Conservation (phyloP, 2,329 filamentous ascomycete genomes). For the Nigrograna mackinnonii region DNA sequence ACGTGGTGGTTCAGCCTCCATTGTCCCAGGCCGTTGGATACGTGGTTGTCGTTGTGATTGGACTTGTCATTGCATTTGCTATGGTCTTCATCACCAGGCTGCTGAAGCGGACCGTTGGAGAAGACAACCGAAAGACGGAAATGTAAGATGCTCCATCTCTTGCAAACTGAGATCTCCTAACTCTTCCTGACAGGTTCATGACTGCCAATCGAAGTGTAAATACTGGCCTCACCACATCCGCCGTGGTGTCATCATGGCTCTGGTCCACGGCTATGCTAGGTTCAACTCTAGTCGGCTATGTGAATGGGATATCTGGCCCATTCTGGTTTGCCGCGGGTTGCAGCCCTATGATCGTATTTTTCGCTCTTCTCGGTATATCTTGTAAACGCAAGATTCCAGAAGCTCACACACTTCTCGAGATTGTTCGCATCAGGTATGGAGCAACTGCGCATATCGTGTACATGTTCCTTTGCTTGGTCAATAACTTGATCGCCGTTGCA, state of each 20-base stretch:
- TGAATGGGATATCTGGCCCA: constrained; percentile 58
- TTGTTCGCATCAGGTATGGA: constrained; percentile 56
- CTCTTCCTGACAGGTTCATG: constrained; percentile 33
- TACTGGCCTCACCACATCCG: constrained; percentile 21
- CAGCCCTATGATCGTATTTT: constrained; percentile 61
- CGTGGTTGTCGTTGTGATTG: constrained; percentile 46
- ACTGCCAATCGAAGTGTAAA: constrained; percentile 25
- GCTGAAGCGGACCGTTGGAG: constrained; percentile 53
- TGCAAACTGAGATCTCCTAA: background rate
- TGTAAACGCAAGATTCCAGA: constrained; percentile 58
- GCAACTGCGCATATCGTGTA: constrained; percentile 54
- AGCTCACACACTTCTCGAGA: constrained; percentile 58
- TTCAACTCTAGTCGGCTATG: constrained; percentile 56
- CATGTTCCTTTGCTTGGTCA: constrained; percentile 57
- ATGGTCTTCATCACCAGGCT: constrained; percentile 54
- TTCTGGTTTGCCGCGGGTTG: constrained; percentile 61
- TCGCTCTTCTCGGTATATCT: constrained; percentile 55
- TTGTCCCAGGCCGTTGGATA: constrained; percentile 44
- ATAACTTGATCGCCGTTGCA: constrained; percentile 58
- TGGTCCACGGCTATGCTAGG: constrained; percentile 60
- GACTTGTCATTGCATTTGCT: constrained; percentile 45
- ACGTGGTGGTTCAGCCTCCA: constrained; percentile 18
- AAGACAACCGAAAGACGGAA: constrained; percentile 58
- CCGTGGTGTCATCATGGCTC: constrained; percentile 41
- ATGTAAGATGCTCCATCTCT: constrained; percentile 35